Conservation (phyloP, 1,139 yeast species). For the Saccharomyces hybrid region DNA sequence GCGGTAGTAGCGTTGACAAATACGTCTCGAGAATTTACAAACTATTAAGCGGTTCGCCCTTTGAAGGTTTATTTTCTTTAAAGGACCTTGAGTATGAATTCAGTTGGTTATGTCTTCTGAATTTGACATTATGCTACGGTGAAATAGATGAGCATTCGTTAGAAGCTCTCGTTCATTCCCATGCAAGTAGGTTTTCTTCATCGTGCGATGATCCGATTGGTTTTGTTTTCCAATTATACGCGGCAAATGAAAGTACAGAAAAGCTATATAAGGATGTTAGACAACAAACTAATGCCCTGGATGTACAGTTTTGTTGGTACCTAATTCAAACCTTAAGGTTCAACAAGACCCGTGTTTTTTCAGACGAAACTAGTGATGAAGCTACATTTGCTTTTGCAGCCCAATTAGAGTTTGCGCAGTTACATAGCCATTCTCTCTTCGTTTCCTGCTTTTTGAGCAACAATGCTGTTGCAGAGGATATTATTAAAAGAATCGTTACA, state of each 20-base stretch:
- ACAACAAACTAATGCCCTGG: conserved; percentile 18
- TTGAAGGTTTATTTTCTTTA: conserved; percentile 22
- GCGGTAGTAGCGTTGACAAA: conserved; percentile 21
- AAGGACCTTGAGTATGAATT: conserved; percentile 38
- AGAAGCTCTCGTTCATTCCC: conserved; percentile 31
- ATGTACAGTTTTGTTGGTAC: conserved; percentile 49
- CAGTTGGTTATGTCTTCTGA: conserved; percentile 62
- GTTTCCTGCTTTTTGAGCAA: conserved; percentile 47
- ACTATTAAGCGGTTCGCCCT: conserved; percentile 53
- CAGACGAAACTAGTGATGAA: conserved; percentile 34
- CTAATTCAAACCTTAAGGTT: conserved; percentile 39
- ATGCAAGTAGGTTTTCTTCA: conserved; percentile 27
- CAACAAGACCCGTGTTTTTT: conserved; percentile 21
- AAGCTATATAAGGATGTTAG: conserved; percentile 20
- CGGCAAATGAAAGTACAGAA: conserved; percentile 31
- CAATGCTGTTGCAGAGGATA: conserved; percentile 37
- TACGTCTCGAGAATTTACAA: conserved; percentile 53
- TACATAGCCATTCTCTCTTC: conserved; percentile 55
- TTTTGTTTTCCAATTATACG: conserved; percentile 39
- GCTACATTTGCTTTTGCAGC: conserved; percentile 46
- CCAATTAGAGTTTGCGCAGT: conserved; percentile 42
- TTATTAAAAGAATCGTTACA: conserved; percentile 42
- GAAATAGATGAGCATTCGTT: conserved; percentile 35
- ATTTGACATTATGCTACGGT: conserved; percentile 56
- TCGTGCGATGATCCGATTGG: conserved; percentile 26